These are phyloP conservation scores for Lumnitzera littorea DNA, from an alignment of 345 rosid species.

Conservation along the genomic window DNA sequence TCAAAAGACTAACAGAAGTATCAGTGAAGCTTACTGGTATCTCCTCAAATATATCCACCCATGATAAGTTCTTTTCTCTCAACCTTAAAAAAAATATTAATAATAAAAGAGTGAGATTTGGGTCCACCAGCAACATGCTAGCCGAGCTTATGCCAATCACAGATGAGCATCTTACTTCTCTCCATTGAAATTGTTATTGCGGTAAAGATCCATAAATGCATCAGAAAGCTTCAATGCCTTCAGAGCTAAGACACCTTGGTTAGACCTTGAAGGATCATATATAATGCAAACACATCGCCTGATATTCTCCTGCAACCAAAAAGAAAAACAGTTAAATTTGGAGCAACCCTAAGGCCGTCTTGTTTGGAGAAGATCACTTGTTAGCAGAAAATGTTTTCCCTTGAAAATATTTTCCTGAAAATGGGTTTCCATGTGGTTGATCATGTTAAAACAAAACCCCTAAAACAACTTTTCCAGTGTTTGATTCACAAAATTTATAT, in stretches of 20 bases:
- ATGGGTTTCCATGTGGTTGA: too few species aligned
- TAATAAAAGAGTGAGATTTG: not conserved
- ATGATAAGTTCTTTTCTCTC: conserved; percentile 97
- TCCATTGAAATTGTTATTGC: conserved; percentile 74
- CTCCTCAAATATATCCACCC: conserved; percentile 99
- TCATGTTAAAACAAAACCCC: too few species aligned
- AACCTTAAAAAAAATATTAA: conserved; percentile 32
- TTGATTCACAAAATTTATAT: too few species aligned
- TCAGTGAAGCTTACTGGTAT: conserved; percentile 71
- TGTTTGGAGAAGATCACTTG: too few species aligned
- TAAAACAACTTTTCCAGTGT: too few species aligned
- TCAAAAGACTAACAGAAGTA: conserved; percentile 5
- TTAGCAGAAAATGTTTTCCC: too few species aligned
- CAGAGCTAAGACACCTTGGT: conserved; percentile 83
- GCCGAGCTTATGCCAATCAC: conserved; percentile 1
- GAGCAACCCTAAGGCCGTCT: not conserved
- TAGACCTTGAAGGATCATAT: conserved; percentile 92
- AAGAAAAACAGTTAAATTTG: not conserved
- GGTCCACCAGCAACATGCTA: conserved; percentile 5
- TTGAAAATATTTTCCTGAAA: too few species aligned
- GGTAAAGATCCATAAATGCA: conserved; percentile 90
- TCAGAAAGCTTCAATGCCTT: conserved; percentile 98
- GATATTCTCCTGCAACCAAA: conserved; percentile 66
- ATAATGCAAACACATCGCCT: conserved; percentile 94
- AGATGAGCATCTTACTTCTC: conserved; percentile 58